Base-by-base conservation (phyloP, 2,329 filamentous ascomycete species). In the Aspergillus caelatus region DNA sequence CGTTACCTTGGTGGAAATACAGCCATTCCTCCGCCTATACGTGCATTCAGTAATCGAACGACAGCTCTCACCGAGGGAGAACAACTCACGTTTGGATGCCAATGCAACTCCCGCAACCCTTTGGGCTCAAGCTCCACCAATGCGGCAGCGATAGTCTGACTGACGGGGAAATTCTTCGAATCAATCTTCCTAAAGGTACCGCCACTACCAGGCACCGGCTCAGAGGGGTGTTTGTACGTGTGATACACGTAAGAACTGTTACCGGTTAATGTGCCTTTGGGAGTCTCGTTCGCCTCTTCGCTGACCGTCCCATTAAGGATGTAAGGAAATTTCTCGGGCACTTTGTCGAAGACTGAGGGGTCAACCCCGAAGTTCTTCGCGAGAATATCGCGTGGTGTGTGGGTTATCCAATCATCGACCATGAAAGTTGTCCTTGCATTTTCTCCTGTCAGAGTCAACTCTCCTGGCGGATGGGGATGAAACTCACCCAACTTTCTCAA, bases 1-100 rank as follows among this genome's bases (percentile, higher is more conserved):
- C 89, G 2, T 81, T 76, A 28, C 88, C 89, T 63, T 85, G 79
- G 72, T 89, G 87, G 78, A 91, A 91, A 76, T 90, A 91, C 2
- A 91, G 76, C 89, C 89, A 91, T 73, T 91, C 89, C 68, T 90
- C 87, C 16, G 86, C 86, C 85, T 88, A 12, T 16, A 16, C 9
- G 45, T 11, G 2, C 2, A 8, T 12, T n/a, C 36, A 12, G 23
- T 1, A 19, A 28, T 1, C 26, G 1, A 4, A 6, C 9, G 4
- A n/a, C 10, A 55, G n/a, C 28, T 45, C 19, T 12, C 9, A 10
- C 2, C n/a, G 1, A 28, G n/a, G 2, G 3, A 36, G 12, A 1
- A 21, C 11, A 43, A 71, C 83, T 76, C 73, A 88, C 86, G 70
- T 88, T 90, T 1, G 88, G 88, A 72, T 90, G 88, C 89, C 89